Percentiles rank a stretch among this genome's conserved stretches.
Evolutionary conservation across 2,329 filamentous ascomycete species (phyloP).

Genomic region (Penicillium sp.): DNA sequence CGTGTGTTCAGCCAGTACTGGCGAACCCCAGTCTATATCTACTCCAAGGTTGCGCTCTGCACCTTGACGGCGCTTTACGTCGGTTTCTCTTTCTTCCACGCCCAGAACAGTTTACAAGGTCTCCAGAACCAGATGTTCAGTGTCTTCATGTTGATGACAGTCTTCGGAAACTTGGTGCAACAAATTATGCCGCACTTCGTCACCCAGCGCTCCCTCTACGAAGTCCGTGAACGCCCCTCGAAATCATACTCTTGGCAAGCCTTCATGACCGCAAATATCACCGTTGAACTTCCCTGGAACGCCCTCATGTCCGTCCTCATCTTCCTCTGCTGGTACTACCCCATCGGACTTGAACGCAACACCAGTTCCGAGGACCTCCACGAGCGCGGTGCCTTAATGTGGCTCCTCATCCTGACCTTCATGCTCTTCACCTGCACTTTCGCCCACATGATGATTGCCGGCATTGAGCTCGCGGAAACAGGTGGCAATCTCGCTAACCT

Average conservation of each 20-base stretch:
- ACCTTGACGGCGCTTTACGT: constrained; percentile 69
- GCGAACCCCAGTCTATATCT: constrained; percentile 86
- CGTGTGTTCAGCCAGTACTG: constrained; percentile 91
- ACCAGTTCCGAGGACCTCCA: constrained; percentile 38
- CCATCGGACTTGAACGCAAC: constrained; percentile 50
- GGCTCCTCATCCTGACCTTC: constrained; percentile 64
- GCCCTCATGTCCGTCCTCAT: constrained; percentile 62
- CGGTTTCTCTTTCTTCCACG: constrained; percentile 77
- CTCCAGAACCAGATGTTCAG: constrained; percentile 88
- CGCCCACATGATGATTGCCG: constrained; percentile 70
- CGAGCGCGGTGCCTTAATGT: constrained; percentile 62
- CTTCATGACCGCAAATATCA: constrained; percentile 68
- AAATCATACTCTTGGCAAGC: constrained; percentile 73
- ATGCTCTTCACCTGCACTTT: constrained; percentile 71
- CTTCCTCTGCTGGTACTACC: constrained; percentile 68
- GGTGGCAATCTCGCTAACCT: constrained; percentile 63
- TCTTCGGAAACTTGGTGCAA: constrained; percentile 63
- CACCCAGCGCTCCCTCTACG: constrained; percentile 58
- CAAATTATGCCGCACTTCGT: constrained; percentile 61
- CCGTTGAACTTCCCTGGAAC: constrained; percentile 69
- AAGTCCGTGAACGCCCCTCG: constrained; percentile 60
- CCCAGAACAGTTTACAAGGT: constrained; percentile 71
- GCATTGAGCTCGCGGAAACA: constrained; percentile 66
- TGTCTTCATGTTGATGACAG: constrained; percentile 80
- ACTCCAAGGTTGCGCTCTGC: constrained; percentile 72